Conservation (phyloP, 768 basidiomycete genomes). For the Leccinellum albellum region DNA sequence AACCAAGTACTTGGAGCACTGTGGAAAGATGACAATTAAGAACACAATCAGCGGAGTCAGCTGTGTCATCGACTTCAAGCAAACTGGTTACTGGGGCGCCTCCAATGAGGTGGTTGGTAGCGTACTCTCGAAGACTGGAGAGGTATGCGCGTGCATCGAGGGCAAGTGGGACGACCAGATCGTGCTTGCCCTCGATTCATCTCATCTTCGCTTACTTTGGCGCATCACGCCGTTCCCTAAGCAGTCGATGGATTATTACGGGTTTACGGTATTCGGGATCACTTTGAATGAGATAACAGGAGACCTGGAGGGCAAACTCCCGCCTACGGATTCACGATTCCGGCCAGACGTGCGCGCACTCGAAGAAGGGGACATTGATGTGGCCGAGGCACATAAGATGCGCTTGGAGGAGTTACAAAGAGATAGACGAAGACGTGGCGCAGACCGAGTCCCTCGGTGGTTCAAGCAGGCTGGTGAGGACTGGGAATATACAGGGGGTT, state of each 20-base stretch:
- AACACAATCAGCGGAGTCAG: slow-evolving; percentile 52
- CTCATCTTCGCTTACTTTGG: slow-evolving; percentile 76
- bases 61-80: slow-evolving; percentile 82
- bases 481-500: slow-evolving; percentile 75
- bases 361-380: slow-evolving; percentile 69
- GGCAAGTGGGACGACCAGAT: slow-evolving; percentile 89
- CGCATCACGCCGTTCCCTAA: slow-evolving; percentile 69
- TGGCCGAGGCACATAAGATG: slow-evolving; percentile 69
- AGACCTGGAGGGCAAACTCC: slow-evolving; percentile 59
- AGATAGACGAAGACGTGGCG: slow-evolving; percentile 58
- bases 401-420: slow-evolving; percentile 75
- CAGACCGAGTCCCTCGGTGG: slow-evolving; percentile 67
- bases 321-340: slow-evolving; percentile 77
- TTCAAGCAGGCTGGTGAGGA: slow-evolving; percentile 67
- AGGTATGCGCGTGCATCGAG: slow-evolving; percentile 61
- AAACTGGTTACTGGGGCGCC: slow-evolving; percentile 79
- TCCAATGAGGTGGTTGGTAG: slow-evolving; percentile 67
- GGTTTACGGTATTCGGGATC: slow-evolving; percentile 77
- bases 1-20: slow-evolving; percentile 86
- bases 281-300: slow-evolving; percentile 77
- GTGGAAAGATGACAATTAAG: slow-evolving; percentile 72
- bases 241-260: slow-evolving; percentile 69
- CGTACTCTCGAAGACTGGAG: slow-evolving; percentile 51
- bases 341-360: slow-evolving; percentile 81
- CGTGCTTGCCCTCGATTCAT: slow-evolving; percentile 61